Base-by-base conservation (phyloP, 1,284 basidiomycete species). In the Trametes polyzona region DNA sequence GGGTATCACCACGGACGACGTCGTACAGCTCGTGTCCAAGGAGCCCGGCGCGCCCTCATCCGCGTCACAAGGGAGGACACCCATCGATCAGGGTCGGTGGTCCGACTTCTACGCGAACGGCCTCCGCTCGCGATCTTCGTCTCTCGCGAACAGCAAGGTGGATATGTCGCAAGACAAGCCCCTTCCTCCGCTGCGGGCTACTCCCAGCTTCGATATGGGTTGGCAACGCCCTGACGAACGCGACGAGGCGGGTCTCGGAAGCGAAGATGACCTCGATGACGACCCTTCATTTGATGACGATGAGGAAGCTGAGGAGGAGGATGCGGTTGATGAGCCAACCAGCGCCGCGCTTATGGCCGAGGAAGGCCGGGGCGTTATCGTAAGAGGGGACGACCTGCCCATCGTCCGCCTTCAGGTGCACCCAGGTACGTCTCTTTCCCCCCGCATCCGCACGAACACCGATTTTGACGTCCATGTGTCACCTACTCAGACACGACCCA, bases 341-440 rank as follows among this genome's bases (percentile, higher is more conserved):
- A 84, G 88, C 49, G 90, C 90, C 12, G 78, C 85, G 52, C 82
- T 92, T 56, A 76, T 93, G 47, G 91, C 87, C 30, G 90, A 93
- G 67, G 89, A 93, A 73, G 90, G 90, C 8, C 83, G 87, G 33
- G 91, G 90, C 16, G 75, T 90, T 58, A 93, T 93, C 60, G 86
- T 93, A 1, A 83, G 83, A 57, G 89, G 85, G 19, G 84, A 86
- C 58, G 84, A 82, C 47, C 70, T 79, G 47, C 79, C 87, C 29
- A 77, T 91, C 41, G 70, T 75, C 2, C 81, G 87, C 48, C 75
- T 93, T 12, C 80, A 85, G 52, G 82, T 89, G 35, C 82, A 84
- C 54, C 78, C 85, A 68, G 91, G 90, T 92, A 65, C 61, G 83
- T 46, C 49, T 61, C 63, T 37, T 60, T 24, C 14, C 33, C 35